phyloP scores from a whole-genome alignment of 257 asterid species.

The Solanum chilense region DNA sequence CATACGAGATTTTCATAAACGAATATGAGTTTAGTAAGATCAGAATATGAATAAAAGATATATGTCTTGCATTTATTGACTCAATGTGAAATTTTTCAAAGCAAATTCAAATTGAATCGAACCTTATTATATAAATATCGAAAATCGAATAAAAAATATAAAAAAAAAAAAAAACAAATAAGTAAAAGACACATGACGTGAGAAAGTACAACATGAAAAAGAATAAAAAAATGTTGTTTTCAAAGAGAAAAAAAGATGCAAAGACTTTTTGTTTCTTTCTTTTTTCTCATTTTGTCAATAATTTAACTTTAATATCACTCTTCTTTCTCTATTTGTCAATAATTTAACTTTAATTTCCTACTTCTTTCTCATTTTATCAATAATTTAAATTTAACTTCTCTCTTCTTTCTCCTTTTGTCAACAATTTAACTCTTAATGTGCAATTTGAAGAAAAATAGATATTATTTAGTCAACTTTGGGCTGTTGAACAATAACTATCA shows the following conservation, averaged over 20 bases:
- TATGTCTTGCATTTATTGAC: not conserved
- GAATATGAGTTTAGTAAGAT: not conserved
- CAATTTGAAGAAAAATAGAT: not conserved
- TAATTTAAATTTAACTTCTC: not conserved
- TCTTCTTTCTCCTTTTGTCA: not conserved
- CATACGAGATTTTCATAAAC: not conserved
- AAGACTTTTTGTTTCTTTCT: not conserved
- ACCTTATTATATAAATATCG: rapidly evolving
- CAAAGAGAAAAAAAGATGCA: not conserved
- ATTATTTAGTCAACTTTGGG: not conserved
- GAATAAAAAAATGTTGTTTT: not conserved
- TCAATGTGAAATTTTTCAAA: rapidly evolving
- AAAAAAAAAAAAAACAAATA: too few relatives aligned
- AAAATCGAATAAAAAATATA: not conserved
- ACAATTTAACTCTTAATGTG: not conserved
- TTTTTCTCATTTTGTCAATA: not conserved
- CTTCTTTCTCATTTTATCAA: not conserved
- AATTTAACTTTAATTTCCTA: not conserved
- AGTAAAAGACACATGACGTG: not conserved
- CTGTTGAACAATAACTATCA: not conserved
- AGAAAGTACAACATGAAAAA: not conserved
- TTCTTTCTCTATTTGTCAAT: not conserved
- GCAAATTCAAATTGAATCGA: rapidly evolving
- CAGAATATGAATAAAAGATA: not conserved
- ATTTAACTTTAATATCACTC: not conserved